Percentiles rank a stretch among this genome's conserved stretches.
Conservation (phyloP, 2,329 filamentous ascomycete species). For the Macroventuria anomochaeta region DNA sequence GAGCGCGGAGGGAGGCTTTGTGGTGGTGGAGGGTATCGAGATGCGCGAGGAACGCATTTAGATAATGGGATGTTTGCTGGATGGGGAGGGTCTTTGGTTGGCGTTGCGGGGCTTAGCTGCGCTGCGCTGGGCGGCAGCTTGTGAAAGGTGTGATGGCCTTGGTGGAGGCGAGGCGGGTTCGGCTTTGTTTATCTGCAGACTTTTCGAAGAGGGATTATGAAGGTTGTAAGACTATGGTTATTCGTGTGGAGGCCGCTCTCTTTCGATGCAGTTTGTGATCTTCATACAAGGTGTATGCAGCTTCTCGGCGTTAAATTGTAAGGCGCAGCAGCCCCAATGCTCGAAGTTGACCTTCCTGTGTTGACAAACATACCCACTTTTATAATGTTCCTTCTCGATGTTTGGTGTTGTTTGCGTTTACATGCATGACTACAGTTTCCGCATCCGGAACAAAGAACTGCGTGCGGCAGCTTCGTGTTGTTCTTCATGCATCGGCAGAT, state of each 20-base stretch:
- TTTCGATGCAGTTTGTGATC: too few species aligned
- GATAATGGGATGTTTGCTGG: not conserved
- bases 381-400: not conserved
- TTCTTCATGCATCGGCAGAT: not conserved
- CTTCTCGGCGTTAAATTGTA: not conserved
- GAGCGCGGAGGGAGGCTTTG: constrained; percentile 32
- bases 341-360: not conserved
- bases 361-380: not conserved
- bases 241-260: too few species aligned
- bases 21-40: constrained; percentile 1
- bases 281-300: not conserved
- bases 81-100: not conserved
- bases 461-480: constrained; percentile 2
- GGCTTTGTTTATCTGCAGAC: not conserved
- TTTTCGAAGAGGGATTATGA: not conserved
- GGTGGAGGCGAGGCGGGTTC: not conserved
- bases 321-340: not conserved
- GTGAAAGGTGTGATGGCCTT: not conserved
- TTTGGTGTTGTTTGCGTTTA: constrained; percentile 1
- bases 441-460: constrained; percentile 29
- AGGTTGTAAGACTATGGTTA: not conserved
- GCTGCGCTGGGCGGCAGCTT: not conserved
- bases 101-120: not conserved
- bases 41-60: not conserved
- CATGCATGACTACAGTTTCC: constrained; percentile 14